phyloP scores from a whole-genome alignment of 202 grass and related monocot species.

The Eragrostis tef region DNA sequence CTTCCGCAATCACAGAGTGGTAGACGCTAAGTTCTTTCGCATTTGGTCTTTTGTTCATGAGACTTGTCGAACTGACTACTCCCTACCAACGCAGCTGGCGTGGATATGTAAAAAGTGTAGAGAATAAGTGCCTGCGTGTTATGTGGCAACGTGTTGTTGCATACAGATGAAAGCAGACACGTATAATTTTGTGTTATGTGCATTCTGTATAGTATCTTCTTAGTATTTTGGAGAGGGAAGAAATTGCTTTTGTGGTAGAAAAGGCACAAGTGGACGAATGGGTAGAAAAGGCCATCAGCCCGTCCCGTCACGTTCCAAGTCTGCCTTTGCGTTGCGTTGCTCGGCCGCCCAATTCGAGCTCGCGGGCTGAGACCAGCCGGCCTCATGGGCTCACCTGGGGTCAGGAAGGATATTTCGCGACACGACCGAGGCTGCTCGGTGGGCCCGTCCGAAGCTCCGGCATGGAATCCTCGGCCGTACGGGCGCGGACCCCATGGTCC shows the following conservation, averaged over 20 bases:
- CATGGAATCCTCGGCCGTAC: not conserved
- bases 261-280: not conserved
- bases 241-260: not conserved
- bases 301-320: not conserved
- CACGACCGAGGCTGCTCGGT: too few species aligned
- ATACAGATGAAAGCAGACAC: not conserved
- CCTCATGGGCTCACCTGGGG: too few species aligned
- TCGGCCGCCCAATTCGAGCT: too few species aligned
- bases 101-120: not conserved
- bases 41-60: not conserved
- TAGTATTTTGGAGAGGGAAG: not conserved
- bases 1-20: not conserved
- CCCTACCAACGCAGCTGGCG: not conserved
- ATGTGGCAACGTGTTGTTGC: not conserved
- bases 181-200: not conserved
- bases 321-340: too few species aligned
- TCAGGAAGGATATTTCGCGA: too few species aligned
- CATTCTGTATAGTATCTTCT: not conserved
- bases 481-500: slow-evolving; percentile 11
- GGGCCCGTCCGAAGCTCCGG: too few species aligned
- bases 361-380: too few species aligned
- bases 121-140: not conserved
- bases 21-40: not conserved
- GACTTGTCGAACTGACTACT: not conserved
- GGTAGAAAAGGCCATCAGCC: not conserved